Percentiles rank a stretch among this genome's conserved stretches.
phyloP scores from a whole-genome alignment of 164 flowering plant genomes.

The Stephania japonica region DNA sequence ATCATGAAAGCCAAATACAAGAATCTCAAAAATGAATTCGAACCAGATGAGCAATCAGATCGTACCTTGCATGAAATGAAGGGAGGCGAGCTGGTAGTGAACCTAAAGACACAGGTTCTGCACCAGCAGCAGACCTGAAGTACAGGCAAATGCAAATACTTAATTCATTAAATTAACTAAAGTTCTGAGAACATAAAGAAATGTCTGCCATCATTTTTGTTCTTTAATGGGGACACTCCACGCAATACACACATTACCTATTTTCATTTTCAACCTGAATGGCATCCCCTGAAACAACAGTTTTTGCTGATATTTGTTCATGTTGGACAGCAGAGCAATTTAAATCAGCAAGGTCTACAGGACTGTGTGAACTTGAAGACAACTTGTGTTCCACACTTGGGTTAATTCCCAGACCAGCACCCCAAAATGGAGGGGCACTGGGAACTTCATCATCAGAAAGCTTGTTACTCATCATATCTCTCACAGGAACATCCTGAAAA shows the following conservation, averaged over 20 bases:
- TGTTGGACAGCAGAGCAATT: conserved; percentile 12
- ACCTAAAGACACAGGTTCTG: conserved; percentile 40
- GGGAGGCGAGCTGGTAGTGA: conserved; percentile 63
- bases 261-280: conserved; percentile 18
- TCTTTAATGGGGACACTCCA: conserved; percentile 25
- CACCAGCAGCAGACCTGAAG: conserved; percentile 41
- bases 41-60: conserved; percentile 5
- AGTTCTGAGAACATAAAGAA: neutral
- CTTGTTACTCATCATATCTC: conserved; percentile 24
- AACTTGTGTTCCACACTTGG: conserved; percentile 22
- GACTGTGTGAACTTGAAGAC: conserved; percentile 15
- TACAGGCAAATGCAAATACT: neutral
- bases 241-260: conserved; percentile 21
- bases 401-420: conserved; percentile 36
- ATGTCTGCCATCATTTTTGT: neutral
- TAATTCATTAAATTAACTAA: conserved; percentile 3
- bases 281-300: conserved; percentile 15
- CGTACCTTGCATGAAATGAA: conserved; percentile 78
- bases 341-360: conserved; percentile 15
- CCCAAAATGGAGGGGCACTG: conserved; percentile 75
- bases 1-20: neutral
- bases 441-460: conserved; percentile 48
- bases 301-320: conserved; percentile 12
- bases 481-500: conserved; percentile 30
- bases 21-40: conserved; percentile 6